Evolutionary conservation across 495 filamentous ascomycete species (phyloP).

Genomic region (Trichoderma erinaceum): DNA sequence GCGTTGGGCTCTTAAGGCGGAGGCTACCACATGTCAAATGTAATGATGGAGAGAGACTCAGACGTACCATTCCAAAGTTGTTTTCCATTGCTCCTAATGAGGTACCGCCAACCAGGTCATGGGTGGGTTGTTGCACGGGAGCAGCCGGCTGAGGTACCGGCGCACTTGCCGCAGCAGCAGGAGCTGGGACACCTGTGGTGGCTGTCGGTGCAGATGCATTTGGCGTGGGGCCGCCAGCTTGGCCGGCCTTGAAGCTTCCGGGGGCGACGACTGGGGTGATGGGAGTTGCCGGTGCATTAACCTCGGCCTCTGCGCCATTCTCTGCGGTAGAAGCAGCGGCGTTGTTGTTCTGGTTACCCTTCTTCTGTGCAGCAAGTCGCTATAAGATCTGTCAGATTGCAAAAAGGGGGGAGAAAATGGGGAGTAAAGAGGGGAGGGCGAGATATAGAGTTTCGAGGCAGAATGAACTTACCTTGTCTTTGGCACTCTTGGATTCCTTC

Average conservation of each 20-base stretch:
- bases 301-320: slow-evolving; percentile 59
- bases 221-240: slow-evolving; percentile 43
- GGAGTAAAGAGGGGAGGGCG: background rate
- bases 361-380: slow-evolving; percentile 66
- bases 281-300: slow-evolving; percentile 76
- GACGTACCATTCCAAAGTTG: slow-evolving; percentile 30
- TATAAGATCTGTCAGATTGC: slow-evolving; percentile 31
- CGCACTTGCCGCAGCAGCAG: slow-evolving; percentile 27
- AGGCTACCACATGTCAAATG: slow-evolving; percentile 13
- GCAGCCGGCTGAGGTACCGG: background rate
- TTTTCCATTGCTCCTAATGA: slow-evolving; percentile 30
- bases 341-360: slow-evolving; percentile 49
- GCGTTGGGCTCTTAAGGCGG: background rate
- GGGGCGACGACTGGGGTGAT: slow-evolving; percentile 72
- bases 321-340: slow-evolving; percentile 72
- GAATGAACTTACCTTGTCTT: slow-evolving; percentile 64
- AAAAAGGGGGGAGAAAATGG: slow-evolving; percentile 18
- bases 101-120: slow-evolving; percentile 35
- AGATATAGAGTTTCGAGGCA: background rate
- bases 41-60: background rate
- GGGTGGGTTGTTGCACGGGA: slow-evolving; percentile 29
- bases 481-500: slow-evolving; percentile 64
- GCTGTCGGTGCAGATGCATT: slow-evolving; percentile 34
- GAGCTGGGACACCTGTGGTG: slow-evolving; percentile 24
- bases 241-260: slow-evolving; percentile 55